Evolutionary conservation across 371 early-diverging fungal species (phyloP).

Genomic region (Zopfochytrium polystomum): DNA sequence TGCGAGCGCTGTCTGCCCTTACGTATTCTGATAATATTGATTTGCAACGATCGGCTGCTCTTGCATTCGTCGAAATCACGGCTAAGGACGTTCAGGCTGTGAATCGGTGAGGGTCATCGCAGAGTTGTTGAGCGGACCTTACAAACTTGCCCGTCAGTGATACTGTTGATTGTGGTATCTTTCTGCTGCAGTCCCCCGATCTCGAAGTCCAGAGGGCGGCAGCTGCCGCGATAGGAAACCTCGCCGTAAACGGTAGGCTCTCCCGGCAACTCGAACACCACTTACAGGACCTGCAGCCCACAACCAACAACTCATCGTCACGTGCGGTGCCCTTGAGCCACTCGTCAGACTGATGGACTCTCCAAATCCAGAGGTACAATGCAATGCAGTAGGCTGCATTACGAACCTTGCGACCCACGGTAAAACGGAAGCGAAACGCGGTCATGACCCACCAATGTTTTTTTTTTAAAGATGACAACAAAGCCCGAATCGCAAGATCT

Average conservation of each 20-base stretch:
- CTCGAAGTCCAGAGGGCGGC: conserved; percentile 79
- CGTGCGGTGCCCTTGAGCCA: conserved; percentile 81
- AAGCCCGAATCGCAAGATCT: conserved; percentile 79
- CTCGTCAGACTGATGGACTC: conserved; percentile 89
- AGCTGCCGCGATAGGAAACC: conserved; percentile 85
- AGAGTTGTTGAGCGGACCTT: background rate
- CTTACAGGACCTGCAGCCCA: conserved; percentile 49
- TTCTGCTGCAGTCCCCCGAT: conserved; percentile 67
- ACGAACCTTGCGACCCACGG: conserved; percentile 89
- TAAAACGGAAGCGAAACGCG: no score
- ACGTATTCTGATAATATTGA: conserved; percentile 84
- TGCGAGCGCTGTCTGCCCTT: conserved; percentile 76
- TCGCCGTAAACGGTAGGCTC: conserved; percentile 76
- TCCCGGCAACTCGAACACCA: conserved; percentile 2
- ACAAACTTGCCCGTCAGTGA: conserved; percentile 34
- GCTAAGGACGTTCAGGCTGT: conserved; percentile 61
- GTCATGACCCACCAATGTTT: no score
- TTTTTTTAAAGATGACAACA: conserved; percentile 85
- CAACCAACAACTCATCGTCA: conserved; percentile 82
- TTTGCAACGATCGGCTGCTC: conserved; percentile 82
- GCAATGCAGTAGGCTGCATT: conserved; percentile 95
- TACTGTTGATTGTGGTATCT: conserved; percentile 77
- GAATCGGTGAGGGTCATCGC: background rate
- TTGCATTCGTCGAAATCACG: conserved; percentile 89
- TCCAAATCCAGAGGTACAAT: conserved; percentile 90